Evolutionary conservation across 2,329 filamentous ascomycete species (phyloP), one percentile per base, ranked within the genome.

Genomic region (Botrytis pseudocinerea): DNA sequence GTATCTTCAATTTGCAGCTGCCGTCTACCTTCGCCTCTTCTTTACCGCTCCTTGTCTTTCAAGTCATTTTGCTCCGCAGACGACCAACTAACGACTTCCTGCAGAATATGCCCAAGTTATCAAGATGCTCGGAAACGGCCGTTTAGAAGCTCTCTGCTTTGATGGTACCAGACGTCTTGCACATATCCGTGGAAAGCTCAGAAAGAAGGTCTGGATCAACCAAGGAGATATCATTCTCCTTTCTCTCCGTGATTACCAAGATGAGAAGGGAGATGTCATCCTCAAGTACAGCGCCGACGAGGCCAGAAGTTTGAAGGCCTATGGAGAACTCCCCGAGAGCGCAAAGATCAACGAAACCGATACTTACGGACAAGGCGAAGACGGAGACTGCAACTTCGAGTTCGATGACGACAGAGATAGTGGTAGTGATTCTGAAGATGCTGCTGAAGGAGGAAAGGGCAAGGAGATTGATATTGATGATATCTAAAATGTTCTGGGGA

Each of bases 281-380:
- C 90, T 97, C 82, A 98, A 98, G 87, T 97, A 98, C 89, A 93
- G 90, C 73, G 92, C 94, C 85, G 96, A 99, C 82, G 96, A 98
- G 87, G 96, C 96, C 80, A 92, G 96, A 82, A 93, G 91, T 78
- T 89, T 99, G 81, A 98, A 98, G 87, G 93, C 94, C 76, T 98
- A 98, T 84, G 96, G 96, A 83, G 96, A 99, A 85, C 88, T 99
- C 75, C 96, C 96, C 79, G 96, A 98, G 86, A 93, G 90, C 81
- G 96, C 96, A 83, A 98, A 98, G 92, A 99, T 99, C 90, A 99
- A 99, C 90, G 96, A 99, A 90, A 97, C 94, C 77, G 96, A 98
- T 84, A 97, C 94, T 65, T 97, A 92, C 81, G 90, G 93, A 81
- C 93, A 95, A 84, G 93, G 95, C 83, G 95, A 94, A 84, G 92